Evolutionary conservation across 2,329 filamentous ascomycete species (phyloP), one percentile per base, ranked within the genome.

Genomic region (Venturia asperata): DNA sequence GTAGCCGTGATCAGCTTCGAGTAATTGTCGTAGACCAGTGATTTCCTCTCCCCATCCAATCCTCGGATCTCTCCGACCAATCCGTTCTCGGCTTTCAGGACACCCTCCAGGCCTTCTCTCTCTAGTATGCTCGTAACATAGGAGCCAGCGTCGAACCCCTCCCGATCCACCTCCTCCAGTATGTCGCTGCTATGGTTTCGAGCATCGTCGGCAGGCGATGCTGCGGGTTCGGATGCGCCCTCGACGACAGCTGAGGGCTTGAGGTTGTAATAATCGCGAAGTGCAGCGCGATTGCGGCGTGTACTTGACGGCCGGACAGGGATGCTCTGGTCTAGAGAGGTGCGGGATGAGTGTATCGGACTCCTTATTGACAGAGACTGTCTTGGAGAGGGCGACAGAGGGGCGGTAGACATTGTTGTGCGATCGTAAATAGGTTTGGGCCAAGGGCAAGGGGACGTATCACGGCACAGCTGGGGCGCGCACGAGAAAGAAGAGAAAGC

Each of bases 11-110:
- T 97, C 69, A 99, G 79, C 78, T 97, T 97, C 70, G 89, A 94
- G 76, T 97, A 99, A 74, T 99, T 99, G 75, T 99, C 93, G 75
- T 99, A 99, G 5, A 99, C 94, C 67, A 99, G 79, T 1, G 93
- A 92, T 78, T 99, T 99, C 76, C 94, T 89, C 81, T 99, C 94
- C 30, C 93, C 93, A 72, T 97, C 94, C 21, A 99, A 81, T 1
- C 91, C 92, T 45, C 92, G 81, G 61, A 96, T 93, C 77, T 97
- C 93, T 69, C 75, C 76, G 7, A 62, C 64, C 5, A 66, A 81
- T 27, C 85, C 82, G 60, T 88, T 86, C 73, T 94, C 92, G 1
- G 88, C 80, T 64, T 81, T 81, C 71, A 94, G 73, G 64, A 94
- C 78, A 64, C 88, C 88, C 71, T 87, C 84, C 42, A 94, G 78